These are phyloP conservation scores for Hebeloma cylindrosporum DNA, from an alignment of 768 basidiomycete genomes.

Conservation along the genomic window DNA sequence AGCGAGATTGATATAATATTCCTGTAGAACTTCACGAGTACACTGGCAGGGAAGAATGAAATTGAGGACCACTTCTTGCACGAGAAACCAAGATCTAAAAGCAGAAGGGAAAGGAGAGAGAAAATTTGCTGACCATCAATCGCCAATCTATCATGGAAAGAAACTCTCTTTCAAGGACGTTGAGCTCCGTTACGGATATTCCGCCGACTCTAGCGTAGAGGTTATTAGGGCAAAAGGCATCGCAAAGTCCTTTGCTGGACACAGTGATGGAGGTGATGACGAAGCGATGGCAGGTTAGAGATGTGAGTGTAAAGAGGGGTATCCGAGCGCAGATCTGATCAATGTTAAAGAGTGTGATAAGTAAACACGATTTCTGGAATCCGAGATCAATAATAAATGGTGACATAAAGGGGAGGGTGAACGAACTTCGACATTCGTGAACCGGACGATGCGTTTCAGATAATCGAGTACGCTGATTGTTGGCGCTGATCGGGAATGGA, in stretches of 20 bases:
- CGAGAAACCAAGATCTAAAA: constrained; percentile 6
- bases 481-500: constrained; percentile 93
- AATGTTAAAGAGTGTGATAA: constrained; percentile 86
- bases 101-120: constrained; percentile 17
- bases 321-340: constrained; percentile 89
- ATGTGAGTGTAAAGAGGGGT: constrained; percentile 89
- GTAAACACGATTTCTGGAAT: constrained; percentile 69
- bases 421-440: constrained; percentile 91
- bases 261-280: constrained; percentile 92
- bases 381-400: constrained; percentile 8
- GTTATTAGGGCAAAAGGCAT: constrained; percentile 92
- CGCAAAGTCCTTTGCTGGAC: constrained; percentile 92
- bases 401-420: constrained; percentile 11
- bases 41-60: constrained; percentile 53
- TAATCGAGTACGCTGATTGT: constrained; percentile 90
- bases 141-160: constrained; percentile 91
- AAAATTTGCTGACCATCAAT: constrained; percentile 72
- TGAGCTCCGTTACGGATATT: constrained; percentile 87
- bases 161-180: constrained; percentile 93
- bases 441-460: constrained; percentile 88
- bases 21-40: constrained; percentile 85
- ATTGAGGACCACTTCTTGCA: constrained; percentile 27
- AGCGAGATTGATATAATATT: constrained; percentile 93
- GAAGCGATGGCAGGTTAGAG: constrained; percentile 97
- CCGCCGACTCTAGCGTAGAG: constrained; percentile 97